Conservation (phyloP, 139 green algal species). For the Coelastrella sp. region DNA sequence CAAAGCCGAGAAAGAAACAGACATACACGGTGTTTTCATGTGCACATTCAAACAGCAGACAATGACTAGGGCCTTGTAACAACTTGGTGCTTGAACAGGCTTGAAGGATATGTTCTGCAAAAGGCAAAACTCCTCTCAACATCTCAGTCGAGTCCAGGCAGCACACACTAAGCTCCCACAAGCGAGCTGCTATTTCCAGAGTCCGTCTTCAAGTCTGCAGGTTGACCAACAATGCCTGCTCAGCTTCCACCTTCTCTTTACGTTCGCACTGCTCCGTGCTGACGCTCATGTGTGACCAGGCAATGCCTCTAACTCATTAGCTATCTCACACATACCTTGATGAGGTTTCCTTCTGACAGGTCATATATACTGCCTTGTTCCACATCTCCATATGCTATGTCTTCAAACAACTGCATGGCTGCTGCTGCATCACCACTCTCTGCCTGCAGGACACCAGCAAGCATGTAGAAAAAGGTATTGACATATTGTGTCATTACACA, state of each 20-base stretch:
- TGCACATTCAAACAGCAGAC: too few relatives aligned
- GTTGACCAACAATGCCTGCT: conserved; percentile 18
- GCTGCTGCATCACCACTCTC: background rate
- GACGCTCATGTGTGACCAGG: too few relatives aligned
- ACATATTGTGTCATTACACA: too few relatives aligned
- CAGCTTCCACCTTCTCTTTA: conserved; percentile 34
- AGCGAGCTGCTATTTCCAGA: conserved; percentile 21
- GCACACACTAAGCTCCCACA: too few relatives aligned
- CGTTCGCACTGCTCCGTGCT: conserved; percentile 21
- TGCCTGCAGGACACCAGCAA: too few relatives aligned
- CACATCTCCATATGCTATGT: conserved; percentile 38
- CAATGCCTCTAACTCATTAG: too few relatives aligned
- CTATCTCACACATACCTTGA: conserved; percentile 10
- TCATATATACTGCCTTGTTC: conserved; percentile 40
- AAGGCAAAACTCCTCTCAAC: too few relatives aligned
- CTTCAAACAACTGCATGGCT: conserved; percentile 39
- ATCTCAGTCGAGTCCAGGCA: too few relatives aligned
- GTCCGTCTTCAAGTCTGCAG: conserved; percentile 6
- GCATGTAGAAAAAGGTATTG: too few relatives aligned
- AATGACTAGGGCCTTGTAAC: too few relatives aligned
- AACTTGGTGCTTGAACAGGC: too few relatives aligned
- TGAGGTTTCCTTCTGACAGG: conserved; percentile 38
- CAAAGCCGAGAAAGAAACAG: background rate
- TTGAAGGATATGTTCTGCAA: too few relatives aligned
- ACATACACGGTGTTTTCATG: background rate